A percentile compares a stretch with the other conserved stretches of the same genome.
phyloP scores from a whole-genome alignment of 495 filamentous ascomycete genomes.

The Xylaria grammica region DNA sequence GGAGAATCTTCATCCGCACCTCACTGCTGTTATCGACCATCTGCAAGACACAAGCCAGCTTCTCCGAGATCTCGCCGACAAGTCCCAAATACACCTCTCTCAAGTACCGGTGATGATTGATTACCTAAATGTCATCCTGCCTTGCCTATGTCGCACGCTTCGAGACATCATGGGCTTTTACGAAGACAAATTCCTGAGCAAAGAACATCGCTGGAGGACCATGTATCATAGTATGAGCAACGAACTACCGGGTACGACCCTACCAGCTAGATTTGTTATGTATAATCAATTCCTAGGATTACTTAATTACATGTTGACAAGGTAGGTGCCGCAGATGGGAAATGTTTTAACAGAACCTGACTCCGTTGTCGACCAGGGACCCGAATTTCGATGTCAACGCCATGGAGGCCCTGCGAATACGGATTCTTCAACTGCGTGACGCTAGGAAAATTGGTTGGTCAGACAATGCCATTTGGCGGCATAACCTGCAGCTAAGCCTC shows the following conservation, averaged over 20 bases:
- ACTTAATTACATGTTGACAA: conserved; percentile 53
- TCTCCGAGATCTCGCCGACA: conserved; percentile 57
- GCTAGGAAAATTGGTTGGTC: conserved; percentile 50
- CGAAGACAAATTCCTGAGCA: conserved; percentile 51
- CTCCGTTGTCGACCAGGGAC: conserved; percentile 42
- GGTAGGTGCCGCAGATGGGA: conserved; percentile 35
- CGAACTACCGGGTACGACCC: conserved; percentile 51
- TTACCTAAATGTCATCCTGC: conserved; percentile 58
- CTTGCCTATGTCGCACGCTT: conserved; percentile 53
- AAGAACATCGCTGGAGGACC: conserved; percentile 54
- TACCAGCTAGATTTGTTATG: conserved; percentile 57
- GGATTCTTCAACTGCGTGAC: conserved; percentile 53
- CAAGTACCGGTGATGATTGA: conserved; percentile 54
- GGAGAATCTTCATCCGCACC: conserved; percentile 47
- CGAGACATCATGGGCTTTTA: conserved; percentile 57
- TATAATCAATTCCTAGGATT: conserved; percentile 58
- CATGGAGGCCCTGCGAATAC: conserved; percentile 51
- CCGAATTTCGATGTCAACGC: conserved; percentile 57
- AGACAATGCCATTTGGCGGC: not conserved
- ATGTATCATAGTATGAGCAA: conserved; percentile 60
- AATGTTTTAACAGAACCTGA: conserved; percentile 20
- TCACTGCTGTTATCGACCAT: conserved; percentile 48
- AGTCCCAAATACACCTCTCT: conserved; percentile 53
- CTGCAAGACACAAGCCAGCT: conserved; percentile 47
- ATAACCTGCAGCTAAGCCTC: not conserved